Evolutionary conservation across 257 asterid species (phyloP), one percentile per base, ranked within the genome.

Genomic region (Pogostemon cablin): DNA sequence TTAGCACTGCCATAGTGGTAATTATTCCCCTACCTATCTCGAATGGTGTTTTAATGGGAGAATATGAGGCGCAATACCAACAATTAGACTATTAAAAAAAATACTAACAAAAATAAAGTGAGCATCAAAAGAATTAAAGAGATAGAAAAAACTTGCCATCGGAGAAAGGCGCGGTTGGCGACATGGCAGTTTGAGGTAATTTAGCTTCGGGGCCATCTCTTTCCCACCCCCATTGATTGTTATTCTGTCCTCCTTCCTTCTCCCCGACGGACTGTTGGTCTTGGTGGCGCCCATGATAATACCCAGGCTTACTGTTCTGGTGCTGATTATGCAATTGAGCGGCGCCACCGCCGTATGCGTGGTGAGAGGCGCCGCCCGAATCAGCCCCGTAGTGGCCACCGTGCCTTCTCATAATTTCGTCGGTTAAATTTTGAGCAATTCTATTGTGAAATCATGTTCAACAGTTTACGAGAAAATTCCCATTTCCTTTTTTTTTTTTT

Each of bases 221-320:
- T 72, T 90, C 93, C 96, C 93, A 83, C 71, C 86, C 85, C 91
- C 90, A 83, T 66, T 88, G 88, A 81, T 80, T 81, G 20, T 77
- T 77, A 71, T 75, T 73, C 43, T 82, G 86, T 40, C 78, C 83
- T 46, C 75, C 85, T 25, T 82, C 95, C 72, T 83, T 79, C 65
- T 84, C 85, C 25, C 75, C 72, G 53, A 62, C 64, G 20, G 43
- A 46, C 57, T 60, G 80, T 80, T 44, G 81, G 65, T 75, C 84
- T 67, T 77, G 80, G 67, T 67, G 77, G 61, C 79, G 81, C 58
- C 86, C 83, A 56, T 78, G 86, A 75, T 80, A 77, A 72, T 76
- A 56, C 7, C 81, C 81, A 0, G 84, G 61, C 81, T 76, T 85
- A 68, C 72, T 79, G 72, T 73, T 75, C 58, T 72, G 83, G 32